Evolutionary conservation across 148 eudicot species (phyloP).

Genomic region (Nyssa sinensis): DNA sequence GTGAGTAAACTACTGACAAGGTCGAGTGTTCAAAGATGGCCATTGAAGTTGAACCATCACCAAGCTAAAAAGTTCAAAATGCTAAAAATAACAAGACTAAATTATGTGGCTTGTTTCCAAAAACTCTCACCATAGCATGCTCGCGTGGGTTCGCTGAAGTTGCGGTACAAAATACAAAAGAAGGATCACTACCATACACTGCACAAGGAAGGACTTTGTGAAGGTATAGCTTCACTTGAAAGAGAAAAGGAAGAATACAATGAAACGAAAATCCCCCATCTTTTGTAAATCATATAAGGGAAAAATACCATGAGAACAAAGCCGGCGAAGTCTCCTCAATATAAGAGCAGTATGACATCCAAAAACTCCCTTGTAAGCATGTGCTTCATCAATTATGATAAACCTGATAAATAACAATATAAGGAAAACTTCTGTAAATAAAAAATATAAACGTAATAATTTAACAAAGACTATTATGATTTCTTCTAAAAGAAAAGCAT

Average conservation of each 20-base stretch:
- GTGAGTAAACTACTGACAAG: neutral
- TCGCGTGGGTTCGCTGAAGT: conserved; percentile 89
- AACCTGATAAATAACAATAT: conserved; percentile 39
- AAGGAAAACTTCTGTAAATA: conserved; percentile 11
- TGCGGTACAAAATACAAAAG: conserved; percentile 88
- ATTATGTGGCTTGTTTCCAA: neutral
- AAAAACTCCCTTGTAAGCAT: conserved; percentile 89
- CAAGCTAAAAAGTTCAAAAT: neutral
- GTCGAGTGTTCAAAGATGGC: neutral
- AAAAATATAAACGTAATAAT: neutral
- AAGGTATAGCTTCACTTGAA: conserved; percentile 3
- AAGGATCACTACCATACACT: conserved; percentile 87
- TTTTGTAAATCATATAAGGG: neutral
- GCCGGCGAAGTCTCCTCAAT: conserved; percentile 78
- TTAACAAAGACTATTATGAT: no score
- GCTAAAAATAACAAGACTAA: neutral
- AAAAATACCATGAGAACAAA: conserved; percentile 85
- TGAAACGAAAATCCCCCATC: neutral
- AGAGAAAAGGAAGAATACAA: neutral
- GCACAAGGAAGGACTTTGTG: conserved; percentile 39
- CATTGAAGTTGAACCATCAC: neutral
- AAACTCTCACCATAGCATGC: conserved; percentile 77
- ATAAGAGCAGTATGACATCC: conserved; percentile 95
- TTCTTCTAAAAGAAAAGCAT: no score
- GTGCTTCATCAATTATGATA: conserved; percentile 91